phyloP scores from a whole-genome alignment of 768 basidiomycete species.

The Mycena chlorophos region DNA sequence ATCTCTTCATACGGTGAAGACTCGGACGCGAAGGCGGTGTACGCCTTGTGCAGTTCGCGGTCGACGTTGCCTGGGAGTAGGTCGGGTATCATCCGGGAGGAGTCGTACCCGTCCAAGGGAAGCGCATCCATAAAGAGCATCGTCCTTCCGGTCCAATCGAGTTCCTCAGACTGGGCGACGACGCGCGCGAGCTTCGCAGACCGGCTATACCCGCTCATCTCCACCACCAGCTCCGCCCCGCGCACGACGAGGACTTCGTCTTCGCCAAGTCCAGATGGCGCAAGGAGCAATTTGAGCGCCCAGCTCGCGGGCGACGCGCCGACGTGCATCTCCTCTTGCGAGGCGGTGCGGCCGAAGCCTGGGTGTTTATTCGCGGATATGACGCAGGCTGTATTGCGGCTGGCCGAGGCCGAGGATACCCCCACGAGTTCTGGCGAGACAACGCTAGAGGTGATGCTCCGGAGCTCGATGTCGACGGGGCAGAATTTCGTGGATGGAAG shows the following conservation, averaged over 20 bases:
- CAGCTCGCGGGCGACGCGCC: constrained; percentile 13
- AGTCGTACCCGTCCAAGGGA: constrained; percentile 13
- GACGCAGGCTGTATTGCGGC: constrained; percentile 12
- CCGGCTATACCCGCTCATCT: constrained; percentile 10
- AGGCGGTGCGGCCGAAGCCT: constrained; percentile 19
- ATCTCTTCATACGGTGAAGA: constrained; percentile 7
- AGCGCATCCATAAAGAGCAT: constrained; percentile 24
- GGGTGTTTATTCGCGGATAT: constrained; percentile 17
- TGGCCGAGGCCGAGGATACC: background rate
- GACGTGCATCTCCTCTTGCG: constrained; percentile 23
- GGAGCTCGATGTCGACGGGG: constrained; percentile 4
- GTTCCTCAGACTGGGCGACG: background rate
- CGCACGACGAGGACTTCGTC: constrained; percentile 15
- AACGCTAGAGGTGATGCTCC: background rate
- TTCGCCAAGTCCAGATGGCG: background rate
- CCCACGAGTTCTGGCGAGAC: background rate
- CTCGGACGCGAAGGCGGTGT: constrained; percentile 12
- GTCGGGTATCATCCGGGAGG: constrained; percentile 3
- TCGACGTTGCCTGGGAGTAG: constrained; percentile 16
- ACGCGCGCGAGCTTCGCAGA: constrained; percentile 1
- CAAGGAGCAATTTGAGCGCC: constrained; percentile 12
- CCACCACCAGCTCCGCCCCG: constrained; percentile 11
- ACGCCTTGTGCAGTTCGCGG: constrained; percentile 18
- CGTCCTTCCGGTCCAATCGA: constrained; percentile 9
- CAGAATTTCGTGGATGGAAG: background rate